Conservation (phyloP, 306 rosid genomes). For the Herpetospermum pedunculosum region DNA sequence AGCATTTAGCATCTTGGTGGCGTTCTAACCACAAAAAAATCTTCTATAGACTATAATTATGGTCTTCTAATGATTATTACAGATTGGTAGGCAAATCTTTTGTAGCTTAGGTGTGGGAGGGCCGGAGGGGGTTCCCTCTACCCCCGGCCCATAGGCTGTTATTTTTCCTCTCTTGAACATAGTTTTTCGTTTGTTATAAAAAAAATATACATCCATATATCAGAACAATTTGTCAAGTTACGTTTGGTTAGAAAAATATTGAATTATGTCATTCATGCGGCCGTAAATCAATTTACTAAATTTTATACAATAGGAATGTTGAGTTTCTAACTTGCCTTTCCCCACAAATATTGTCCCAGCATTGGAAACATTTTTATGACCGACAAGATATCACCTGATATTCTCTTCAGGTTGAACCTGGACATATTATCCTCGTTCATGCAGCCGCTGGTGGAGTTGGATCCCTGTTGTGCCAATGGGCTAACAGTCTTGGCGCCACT, state of each 20-base stretch:
- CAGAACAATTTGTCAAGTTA: background rate
- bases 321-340: background rate
- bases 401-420: slow-evolving; percentile 49
- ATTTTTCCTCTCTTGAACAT: too few relatives aligned
- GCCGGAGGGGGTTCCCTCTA: too few relatives aligned
- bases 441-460: slow-evolving; percentile 99
- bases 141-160: too few relatives aligned
- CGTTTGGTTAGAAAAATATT: background rate
- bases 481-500: slow-evolving; percentile 79
- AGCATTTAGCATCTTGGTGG: too few relatives aligned
- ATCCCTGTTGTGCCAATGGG: slow-evolving; percentile 93
- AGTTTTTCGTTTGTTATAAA: too few relatives aligned
- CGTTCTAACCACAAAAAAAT: too few relatives aligned
- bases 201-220: too few relatives aligned
- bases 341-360: background rate
- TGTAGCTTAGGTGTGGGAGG: too few relatives aligned
- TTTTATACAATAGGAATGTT: background rate
- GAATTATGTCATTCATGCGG: too few relatives aligned
- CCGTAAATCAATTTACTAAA: background rate
- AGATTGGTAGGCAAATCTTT: too few relatives aligned
- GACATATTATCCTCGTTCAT: slow-evolving; percentile 66
- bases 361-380: background rate
- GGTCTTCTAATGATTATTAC: too few relatives aligned
- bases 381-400: background rate
- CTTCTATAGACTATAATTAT: too few relatives aligned